Base-by-base conservation (phyloP, 1,284 basidiomycete species). In the Ustilago shanxiensis region DNA sequence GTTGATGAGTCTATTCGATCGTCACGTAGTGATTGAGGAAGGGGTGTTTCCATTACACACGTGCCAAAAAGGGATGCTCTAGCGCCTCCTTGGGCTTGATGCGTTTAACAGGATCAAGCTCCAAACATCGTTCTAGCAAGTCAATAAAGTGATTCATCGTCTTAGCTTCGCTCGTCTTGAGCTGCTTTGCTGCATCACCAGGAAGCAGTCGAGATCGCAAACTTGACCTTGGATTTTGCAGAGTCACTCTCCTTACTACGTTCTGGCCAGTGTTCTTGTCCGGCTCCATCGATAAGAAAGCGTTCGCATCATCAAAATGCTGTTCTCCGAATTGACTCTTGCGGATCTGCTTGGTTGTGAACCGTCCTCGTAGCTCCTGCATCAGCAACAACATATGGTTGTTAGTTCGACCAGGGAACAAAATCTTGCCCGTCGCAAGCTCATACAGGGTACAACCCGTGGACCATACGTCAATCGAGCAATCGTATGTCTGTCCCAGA, bases 361-460 rank as follows among this genome's bases (percentile, higher is more conserved):
- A 93, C 54, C 95, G 91, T 35, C 97, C 96, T 86, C 94, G 95
- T 47, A 97, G 89, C 87, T 98, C 95, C 70, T 95, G 90, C 69
- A 95, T 89, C 58, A 86, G 65, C 22, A 86, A 73, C 14, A 99
- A 89, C 96, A 99, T 98, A 82, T 99, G 95, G 85, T 98, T 98
- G 88, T 99, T 99, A 31, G 93, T 94, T 33, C 94, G 91, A 14
- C 96, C 97, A 0, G 97, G 95, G 85, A 99, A 95, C 31, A 99
- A 90, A 65, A 99, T 99, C 88, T 98, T 98, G 86, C 97, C 97
- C 2, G 96, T 99, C 87, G 95, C 98, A 6, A 99, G 89, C 87
- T 99, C 97, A 87, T 95, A 99, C 8, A 99, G 89, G 5, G 97
- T 99, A 87, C 97, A 99, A 1, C 95, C 97, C 59, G 97, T 91